Evolutionary conservation across 768 basidiomycete genomes (phyloP).

Genomic region (Boletus sensibilis): DNA sequence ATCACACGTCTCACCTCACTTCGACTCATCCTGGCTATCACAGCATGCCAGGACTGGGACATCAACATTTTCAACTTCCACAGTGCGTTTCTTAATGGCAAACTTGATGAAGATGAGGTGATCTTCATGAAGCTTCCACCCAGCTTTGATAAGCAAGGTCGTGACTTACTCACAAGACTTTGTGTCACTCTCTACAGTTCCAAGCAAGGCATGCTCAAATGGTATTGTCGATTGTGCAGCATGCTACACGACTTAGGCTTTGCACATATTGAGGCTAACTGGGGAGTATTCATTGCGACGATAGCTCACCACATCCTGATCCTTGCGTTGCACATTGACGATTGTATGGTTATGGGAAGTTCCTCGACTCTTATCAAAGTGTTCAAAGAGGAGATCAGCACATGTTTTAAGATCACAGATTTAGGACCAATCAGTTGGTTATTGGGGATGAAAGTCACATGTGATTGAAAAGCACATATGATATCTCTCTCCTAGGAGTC

Average conservation of each 20-base stretch:
- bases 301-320: background rate
- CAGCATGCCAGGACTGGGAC: slow-evolving; percentile 5
- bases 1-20: background rate
- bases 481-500: background rate
- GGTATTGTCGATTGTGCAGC: background rate
- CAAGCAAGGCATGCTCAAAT: background rate
- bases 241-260: background rate
- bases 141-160: background rate
- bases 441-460: background rate
- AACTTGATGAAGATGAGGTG: slow-evolving; percentile 1
- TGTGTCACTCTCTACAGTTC: background rate
- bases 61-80: slow-evolving; percentile 14
- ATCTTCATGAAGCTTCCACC: slow-evolving; percentile 14
- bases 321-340: background rate
- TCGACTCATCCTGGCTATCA: background rate
- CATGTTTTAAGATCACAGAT: background rate
- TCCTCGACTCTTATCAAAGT: background rate
- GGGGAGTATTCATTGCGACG: background rate
- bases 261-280: background rate
- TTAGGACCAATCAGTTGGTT: background rate
- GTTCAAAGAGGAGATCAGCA: background rate
- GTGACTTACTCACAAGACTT: background rate
- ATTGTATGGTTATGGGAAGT: background rate
- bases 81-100: slow-evolving; percentile 6
- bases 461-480: no score